Conservation (phyloP, 2,329 filamentous ascomycete species). For the Aureobasidium pullulans region DNA sequence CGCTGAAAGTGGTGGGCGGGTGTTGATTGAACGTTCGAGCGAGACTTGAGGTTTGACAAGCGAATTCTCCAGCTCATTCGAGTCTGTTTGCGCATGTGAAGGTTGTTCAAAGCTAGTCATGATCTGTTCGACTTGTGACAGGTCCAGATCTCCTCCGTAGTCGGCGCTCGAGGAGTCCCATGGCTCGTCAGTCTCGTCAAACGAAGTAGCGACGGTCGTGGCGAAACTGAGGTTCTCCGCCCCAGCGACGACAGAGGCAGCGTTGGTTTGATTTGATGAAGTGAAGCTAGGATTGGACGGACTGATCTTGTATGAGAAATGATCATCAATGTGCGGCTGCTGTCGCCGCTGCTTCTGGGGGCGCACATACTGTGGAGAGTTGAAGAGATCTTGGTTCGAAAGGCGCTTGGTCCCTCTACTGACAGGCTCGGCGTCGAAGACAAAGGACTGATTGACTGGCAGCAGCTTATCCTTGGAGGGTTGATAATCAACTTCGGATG, state of each 20-base stretch:
- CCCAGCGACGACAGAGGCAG: neutral
- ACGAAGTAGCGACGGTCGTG: neutral
- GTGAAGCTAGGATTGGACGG: neutral
- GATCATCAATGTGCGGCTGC: neutral
- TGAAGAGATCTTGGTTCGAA: neutral
- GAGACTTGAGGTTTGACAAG: neutral
- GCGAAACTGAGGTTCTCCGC: neutral
- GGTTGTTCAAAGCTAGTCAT: conserved; percentile 5
- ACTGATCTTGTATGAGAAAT: conserved; percentile 3
- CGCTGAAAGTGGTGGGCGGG: too few relatives aligned
- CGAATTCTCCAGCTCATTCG: neutral
- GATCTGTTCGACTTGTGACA: neutral
- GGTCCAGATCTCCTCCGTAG: neutral
- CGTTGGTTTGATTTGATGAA: neutral
- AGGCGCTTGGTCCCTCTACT: neutral
- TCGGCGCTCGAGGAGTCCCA: neutral
- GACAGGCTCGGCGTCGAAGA: neutral
- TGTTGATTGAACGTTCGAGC: too few relatives aligned
- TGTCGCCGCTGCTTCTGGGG: neutral
- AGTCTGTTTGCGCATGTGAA: neutral
- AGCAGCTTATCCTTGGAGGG: neutral
- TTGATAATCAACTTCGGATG: neutral
- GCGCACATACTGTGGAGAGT: neutral
- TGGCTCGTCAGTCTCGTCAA: neutral
- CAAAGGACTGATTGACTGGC: neutral